A percentile compares a stretch with the other conserved stretches of the same genome.
These are phyloP conservation scores for Dothideomycetes sp. DNA, from an alignment of 2,329 filamentous ascomycete species.

Conservation along the genomic window DNA sequence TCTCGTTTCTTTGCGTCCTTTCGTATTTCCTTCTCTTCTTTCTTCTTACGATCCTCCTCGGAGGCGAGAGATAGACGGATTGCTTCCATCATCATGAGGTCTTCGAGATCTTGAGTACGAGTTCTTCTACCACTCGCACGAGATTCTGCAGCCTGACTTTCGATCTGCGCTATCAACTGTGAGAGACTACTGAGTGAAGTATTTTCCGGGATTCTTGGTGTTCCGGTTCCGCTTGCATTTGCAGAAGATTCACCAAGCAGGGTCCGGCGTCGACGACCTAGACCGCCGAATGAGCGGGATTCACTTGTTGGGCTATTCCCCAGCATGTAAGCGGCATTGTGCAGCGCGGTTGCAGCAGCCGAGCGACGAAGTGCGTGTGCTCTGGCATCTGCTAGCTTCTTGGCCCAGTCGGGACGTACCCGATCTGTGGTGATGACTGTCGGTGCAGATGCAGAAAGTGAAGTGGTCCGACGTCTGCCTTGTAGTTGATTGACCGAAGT, in stretches of 20 bases:
- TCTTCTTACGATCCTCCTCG: constrained; percentile 85
- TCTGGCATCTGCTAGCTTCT: constrained; percentile 75
- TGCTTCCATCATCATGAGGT: constrained; percentile 98
- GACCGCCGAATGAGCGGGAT: constrained; percentile 41
- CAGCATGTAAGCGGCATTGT: constrained; percentile 90
- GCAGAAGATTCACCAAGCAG: constrained; percentile 42
- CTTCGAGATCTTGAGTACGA: constrained; percentile 80
- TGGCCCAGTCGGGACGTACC: constrained; percentile 88
- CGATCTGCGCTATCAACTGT: constrained; percentile 23
- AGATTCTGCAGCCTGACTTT: constrained; percentile 21
- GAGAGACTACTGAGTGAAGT: constrained; percentile 25
- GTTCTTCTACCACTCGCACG: constrained; percentile 47
- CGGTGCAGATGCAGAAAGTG: constrained; percentile 72
- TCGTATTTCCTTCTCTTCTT: constrained; percentile 67
- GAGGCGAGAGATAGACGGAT: constrained; percentile 83
- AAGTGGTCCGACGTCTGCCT: constrained; percentile 51
- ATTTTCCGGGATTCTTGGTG: constrained; percentile 30
- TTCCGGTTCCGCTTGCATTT: constrained; percentile 36
- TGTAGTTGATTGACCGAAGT: constrained; percentile 55
- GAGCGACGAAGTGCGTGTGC: constrained; percentile 78
- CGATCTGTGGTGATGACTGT: constrained; percentile 87
- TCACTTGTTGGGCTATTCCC: constrained; percentile 42
- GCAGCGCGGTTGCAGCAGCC: constrained; percentile 85
- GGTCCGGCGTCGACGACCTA: constrained; percentile 39
- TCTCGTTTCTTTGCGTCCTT: constrained; percentile 81